Evolutionary conservation across 805 yeast species (phyloP).

Genomic region (Zygotorulaspora danielsina): DNA sequence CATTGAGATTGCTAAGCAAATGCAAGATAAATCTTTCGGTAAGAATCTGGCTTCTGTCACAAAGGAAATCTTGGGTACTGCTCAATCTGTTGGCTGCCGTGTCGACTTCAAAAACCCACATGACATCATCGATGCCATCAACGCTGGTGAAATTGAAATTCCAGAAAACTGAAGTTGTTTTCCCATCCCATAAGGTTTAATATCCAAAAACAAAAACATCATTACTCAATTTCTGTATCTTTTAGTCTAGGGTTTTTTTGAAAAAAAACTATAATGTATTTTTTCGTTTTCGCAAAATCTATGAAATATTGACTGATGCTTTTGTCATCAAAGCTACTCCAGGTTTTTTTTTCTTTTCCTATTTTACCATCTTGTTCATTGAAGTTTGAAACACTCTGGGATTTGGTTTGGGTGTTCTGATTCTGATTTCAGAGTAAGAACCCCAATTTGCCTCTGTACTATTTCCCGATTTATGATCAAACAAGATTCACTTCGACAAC

Average conservation of each 20-base stretch:
- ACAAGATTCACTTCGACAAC: constrained; percentile 61
- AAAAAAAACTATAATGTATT: constrained; percentile 25
- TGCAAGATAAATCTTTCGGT: constrained; percentile 97
- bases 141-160: constrained; percentile 93
- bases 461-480: constrained; percentile 89
- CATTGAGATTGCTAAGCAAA: constrained; percentile 93
- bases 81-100: constrained; percentile 99
- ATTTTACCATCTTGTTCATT: too few species aligned
- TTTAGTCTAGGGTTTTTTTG: constrained; percentile 31
- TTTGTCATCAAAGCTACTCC: constrained; percentile 4
- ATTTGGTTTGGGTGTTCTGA: constrained; percentile 43
- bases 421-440: background rate
- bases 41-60: constrained; percentile 94
- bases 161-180: constrained; percentile 35
- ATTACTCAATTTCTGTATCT: constrained; percentile 30
- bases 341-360: constrained; percentile 1
- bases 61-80: constrained; percentile 99
- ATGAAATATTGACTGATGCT: constrained; percentile 9
- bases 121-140: constrained; percentile 96
- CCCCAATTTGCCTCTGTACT: constrained; percentile 41
- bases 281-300: constrained; percentile 17
- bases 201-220: constrained; percentile 22
- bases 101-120: constrained; percentile 99
- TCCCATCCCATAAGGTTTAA: constrained; percentile 23
- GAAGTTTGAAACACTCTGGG: constrained; percentile 85